A percentile compares a stretch with the other conserved stretches of the same genome.
Conservation (phyloP, 768 basidiomycete genomes). For the Lactarius psammicola region DNA sequence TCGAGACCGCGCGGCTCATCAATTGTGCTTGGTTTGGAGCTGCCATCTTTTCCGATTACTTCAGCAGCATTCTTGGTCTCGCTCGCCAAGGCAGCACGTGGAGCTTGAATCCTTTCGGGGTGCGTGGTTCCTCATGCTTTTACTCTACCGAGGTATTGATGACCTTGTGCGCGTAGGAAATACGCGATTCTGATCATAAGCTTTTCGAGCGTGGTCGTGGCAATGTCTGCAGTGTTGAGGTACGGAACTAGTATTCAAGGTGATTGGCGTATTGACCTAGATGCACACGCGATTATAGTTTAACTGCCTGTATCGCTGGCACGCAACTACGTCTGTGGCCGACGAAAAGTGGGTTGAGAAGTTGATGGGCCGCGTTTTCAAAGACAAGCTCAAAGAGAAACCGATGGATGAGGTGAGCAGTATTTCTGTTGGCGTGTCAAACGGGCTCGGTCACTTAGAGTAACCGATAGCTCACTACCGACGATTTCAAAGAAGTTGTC, state of each 20-base stretch:
- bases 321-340: slow-evolving; percentile 69
- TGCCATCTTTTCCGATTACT: slow-evolving; percentile 82
- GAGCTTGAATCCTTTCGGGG: slow-evolving; percentile 73
- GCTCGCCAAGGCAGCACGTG: slow-evolving; percentile 72
- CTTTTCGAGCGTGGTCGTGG: slow-evolving; percentile 78
- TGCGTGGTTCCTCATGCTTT: slow-evolving; percentile 34
- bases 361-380: slow-evolving; percentile 54
- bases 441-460: background rate
- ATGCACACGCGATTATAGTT: slow-evolving; percentile 47
- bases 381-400: slow-evolving; percentile 46
- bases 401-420: slow-evolving; percentile 40
- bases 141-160: background rate
- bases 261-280: background rate
- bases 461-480: slow-evolving; percentile 36
- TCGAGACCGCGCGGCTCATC: slow-evolving; percentile 74
- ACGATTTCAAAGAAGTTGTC: slow-evolving; percentile 54
- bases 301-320: slow-evolving; percentile 86
- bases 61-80: slow-evolving; percentile 76
- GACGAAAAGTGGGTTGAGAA: slow-evolving; percentile 68
- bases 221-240: slow-evolving; percentile 81
- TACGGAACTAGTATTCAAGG: slow-evolving; percentile 30
- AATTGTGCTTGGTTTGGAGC: slow-evolving; percentile 81
- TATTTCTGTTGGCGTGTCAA: background rate
- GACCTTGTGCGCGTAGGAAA: slow-evolving; percentile 47
- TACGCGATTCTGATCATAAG: slow-evolving; percentile 58